phyloP scores from a whole-genome alignment of 2,329 filamentous ascomycete genomes.

The Bimuria novae-zelandiae region DNA sequence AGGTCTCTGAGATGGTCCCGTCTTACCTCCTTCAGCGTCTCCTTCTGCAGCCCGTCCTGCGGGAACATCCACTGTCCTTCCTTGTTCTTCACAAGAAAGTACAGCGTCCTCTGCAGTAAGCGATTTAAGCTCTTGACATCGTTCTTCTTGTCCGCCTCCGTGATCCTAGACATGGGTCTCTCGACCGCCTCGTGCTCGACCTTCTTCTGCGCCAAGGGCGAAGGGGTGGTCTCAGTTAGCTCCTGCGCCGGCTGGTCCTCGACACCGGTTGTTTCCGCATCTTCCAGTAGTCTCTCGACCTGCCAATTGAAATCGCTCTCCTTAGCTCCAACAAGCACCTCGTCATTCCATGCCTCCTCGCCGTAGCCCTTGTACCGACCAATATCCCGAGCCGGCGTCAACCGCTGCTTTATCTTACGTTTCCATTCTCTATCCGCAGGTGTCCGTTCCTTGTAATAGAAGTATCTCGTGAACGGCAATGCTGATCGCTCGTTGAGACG shows the following conservation, averaged over 20 bases:
- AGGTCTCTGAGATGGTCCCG: too few relatives aligned
- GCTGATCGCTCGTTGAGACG: constrained; percentile 91
- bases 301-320: constrained; percentile 68
- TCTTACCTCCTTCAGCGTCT: constrained; percentile 84
- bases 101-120: constrained; percentile 78
- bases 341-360: constrained; percentile 85
- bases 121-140: constrained; percentile 80
- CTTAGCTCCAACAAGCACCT: constrained; percentile 75
- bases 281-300: constrained; percentile 71
- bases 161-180: constrained; percentile 70
- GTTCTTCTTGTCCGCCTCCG: constrained; percentile 76
- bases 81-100: constrained; percentile 78
- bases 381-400: constrained; percentile 80
- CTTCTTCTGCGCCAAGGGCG: constrained; percentile 25
- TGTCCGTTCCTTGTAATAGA: constrained; percentile 94
- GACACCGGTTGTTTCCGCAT: constrained; percentile 65
- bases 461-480: constrained; percentile 83
- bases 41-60: constrained; percentile 68
- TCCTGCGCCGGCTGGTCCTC: constrained; percentile 46
- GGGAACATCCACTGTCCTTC: constrained; percentile 83
- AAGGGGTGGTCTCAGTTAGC: constrained; percentile 35
- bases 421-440: constrained; percentile 87
- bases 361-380: constrained; percentile 79
- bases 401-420: constrained; percentile 77
- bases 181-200: constrained; percentile 68